Conservation (phyloP, 305 asterid genomes). For the Fraxinus ornus region DNA sequence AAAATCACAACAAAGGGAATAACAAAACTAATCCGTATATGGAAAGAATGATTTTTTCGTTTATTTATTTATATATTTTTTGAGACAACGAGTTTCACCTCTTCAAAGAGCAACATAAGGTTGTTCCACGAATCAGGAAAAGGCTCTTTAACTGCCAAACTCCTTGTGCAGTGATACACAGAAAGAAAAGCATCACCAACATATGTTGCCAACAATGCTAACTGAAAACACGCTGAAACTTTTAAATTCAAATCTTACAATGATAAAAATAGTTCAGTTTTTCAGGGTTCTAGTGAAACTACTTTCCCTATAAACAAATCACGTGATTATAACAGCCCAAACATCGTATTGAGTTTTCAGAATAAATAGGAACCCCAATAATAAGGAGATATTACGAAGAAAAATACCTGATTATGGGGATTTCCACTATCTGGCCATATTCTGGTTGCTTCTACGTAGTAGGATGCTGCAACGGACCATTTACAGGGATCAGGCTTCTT, state of each 20-base stretch:
- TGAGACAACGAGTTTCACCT: slow-evolving; percentile 41
- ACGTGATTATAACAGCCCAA: neutral
- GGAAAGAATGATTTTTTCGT: neutral
- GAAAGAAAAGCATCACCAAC: slow-evolving; percentile 78
- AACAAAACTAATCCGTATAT: neutral
- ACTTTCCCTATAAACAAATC: neutral
- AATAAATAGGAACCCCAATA: neutral
- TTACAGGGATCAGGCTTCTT: slow-evolving; percentile 49
- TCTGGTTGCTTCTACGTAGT: slow-evolving; percentile 68
- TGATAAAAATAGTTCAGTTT: neutral
- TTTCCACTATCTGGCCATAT: slow-evolving; percentile 82
- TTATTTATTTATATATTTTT: neutral
- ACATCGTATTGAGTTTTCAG: neutral
- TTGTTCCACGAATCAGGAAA: slow-evolving; percentile 92
- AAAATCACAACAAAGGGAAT: slow-evolving; percentile 34
- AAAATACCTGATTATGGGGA: slow-evolving; percentile 87
- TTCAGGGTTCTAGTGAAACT: neutral
- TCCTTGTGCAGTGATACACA: slow-evolving; percentile 77
- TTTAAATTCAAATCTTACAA: slow-evolving; percentile 4
- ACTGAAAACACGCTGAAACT: slow-evolving; percentile 41
- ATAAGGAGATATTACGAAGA: neutral
- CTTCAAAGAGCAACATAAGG: slow-evolving; percentile 72
- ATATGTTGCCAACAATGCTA: slow-evolving; percentile 79
- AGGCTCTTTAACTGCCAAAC: slow-evolving; percentile 85
- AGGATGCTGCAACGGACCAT: slow-evolving; percentile 69